A percentile compares a stretch with the other conserved stretches of the same genome.
These are phyloP conservation scores for Scheffersomyces insectosa DNA, from an alignment of 1,139 yeast genomes.

Conservation along the genomic window DNA sequence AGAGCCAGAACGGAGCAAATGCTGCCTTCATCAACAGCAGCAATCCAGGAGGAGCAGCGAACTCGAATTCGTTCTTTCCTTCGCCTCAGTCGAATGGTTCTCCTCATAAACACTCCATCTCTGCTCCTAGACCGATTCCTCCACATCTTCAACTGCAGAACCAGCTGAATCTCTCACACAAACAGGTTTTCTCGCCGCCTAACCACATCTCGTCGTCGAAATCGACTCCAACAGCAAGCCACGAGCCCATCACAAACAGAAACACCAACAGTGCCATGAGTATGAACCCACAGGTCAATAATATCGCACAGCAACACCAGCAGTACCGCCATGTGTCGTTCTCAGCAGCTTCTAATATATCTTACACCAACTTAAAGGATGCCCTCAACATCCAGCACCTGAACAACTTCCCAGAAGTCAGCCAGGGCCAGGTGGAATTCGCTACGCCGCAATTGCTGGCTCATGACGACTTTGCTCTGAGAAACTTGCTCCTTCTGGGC, in stretches of 20 bases:
- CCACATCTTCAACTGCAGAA: background rate
- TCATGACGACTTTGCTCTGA: conserved; percentile 19
- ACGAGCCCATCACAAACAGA: background rate
- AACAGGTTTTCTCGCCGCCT: background rate
- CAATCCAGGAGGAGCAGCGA: no score
- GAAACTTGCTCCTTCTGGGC: conserved; percentile 20
- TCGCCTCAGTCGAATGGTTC: background rate
- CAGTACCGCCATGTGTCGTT: conserved; percentile 68
- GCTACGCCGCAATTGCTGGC: conserved; percentile 73
- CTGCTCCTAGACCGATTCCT: background rate
- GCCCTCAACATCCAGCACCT: conserved; percentile 29
- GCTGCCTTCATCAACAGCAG: no score
- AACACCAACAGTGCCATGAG: background rate
- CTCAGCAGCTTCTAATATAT: conserved; percentile 72
- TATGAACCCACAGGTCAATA: background rate
- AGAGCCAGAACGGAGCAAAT: no score
- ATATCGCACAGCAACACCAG: conserved; percentile 9
- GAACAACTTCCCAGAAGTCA: conserved; percentile 38
- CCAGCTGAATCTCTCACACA: no score
- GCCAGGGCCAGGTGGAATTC: conserved; percentile 58
- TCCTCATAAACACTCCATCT: background rate
- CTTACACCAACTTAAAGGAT: conserved; percentile 61
- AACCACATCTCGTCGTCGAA: background rate
- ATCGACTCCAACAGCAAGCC: background rate
- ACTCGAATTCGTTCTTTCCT: background rate